Percentiles rank a stretch among this genome's conserved stretches.
Evolutionary conservation across 495 filamentous ascomycete genomes (phyloP).

Genomic region (Neurospora terricola): DNA sequence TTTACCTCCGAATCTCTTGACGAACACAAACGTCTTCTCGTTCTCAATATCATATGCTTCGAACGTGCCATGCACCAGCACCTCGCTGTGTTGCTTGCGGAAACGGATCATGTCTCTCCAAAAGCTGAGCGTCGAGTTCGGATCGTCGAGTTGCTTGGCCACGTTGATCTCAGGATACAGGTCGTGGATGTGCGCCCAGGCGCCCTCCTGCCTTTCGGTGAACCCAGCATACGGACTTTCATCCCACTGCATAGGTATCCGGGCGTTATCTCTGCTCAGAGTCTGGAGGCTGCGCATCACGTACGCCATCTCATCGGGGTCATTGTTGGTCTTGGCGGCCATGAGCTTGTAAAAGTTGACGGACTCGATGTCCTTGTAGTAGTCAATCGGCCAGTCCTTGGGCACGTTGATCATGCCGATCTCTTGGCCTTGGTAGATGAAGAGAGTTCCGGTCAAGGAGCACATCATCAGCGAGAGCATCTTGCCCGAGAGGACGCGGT

Average conservation of each 20-base stretch:
- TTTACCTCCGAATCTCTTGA: constrained; percentile 20
- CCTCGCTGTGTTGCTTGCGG: constrained; percentile 29
- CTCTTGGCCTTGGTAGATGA: constrained; percentile 70
- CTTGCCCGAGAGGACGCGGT: constrained; percentile 43
- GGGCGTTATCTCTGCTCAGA: constrained; percentile 44
- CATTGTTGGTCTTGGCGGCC: constrained; percentile 15
- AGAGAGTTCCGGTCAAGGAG: constrained; percentile 56
- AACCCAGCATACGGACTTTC: constrained; percentile 17
- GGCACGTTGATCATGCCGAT: constrained; percentile 68
- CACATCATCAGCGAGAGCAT: constrained; percentile 38
- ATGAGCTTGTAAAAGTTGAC: constrained; percentile 48
- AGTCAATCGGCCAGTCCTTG: constrained; percentile 49
- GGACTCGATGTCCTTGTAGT: constrained; percentile 65
- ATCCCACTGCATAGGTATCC: constrained; percentile 56
- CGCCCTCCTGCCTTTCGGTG: constrained; percentile 10
- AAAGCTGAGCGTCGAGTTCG: constrained; percentile 33
- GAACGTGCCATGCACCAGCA: constrained; percentile 40
- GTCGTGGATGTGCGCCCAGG: constrained; percentile 52
- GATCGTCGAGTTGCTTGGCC: constrained; percentile 30
- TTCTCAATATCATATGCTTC: constrained; percentile 27
- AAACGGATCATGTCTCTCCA: constrained; percentile 34
- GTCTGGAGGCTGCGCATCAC: constrained; percentile 48
- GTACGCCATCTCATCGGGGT: constrained; percentile 37
- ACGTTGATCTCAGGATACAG: constrained; percentile 43
- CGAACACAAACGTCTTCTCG: constrained; percentile 35